Evolutionary conservation across 805 yeast genomes (phyloP).

Genomic region (Ogataea ramenticola): DNA sequence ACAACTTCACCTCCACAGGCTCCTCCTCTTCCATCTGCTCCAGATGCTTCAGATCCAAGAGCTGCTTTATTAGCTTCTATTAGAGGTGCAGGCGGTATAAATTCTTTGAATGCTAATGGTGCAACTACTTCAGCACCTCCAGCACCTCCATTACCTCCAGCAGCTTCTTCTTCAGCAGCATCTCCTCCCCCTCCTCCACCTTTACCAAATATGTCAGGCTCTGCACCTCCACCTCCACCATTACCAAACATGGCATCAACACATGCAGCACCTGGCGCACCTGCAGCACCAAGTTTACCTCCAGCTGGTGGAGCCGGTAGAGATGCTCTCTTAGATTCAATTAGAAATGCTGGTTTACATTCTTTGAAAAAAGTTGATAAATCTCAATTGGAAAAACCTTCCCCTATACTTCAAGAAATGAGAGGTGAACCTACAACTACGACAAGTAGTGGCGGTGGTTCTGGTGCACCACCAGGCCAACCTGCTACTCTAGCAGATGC

Average conservation of each 20-base stretch:
- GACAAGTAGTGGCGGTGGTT: too few species aligned
- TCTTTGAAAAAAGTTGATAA: slow-evolving; percentile 74
- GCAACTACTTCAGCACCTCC: slow-evolving; percentile 7
- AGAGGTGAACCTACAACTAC: slow-evolving; percentile 43
- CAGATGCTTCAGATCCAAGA: slow-evolving; percentile 55
- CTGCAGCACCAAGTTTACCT: slow-evolving; percentile 16
- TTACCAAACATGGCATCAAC: slow-evolving; percentile 21
- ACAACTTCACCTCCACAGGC: slow-evolving; percentile 38
- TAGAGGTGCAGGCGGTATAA: slow-evolving; percentile 71
- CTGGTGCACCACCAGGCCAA: slow-evolving; percentile 33
- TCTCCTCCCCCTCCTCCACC: slow-evolving; percentile 16
- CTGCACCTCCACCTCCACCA: slow-evolving; percentile 23
- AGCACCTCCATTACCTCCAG: slow-evolving; percentile 7
- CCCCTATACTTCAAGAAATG: slow-evolving; percentile 64
- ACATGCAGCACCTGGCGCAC: slow-evolving; percentile 18
- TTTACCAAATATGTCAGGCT: slow-evolving; percentile 14
- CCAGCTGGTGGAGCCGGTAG: slow-evolving; percentile 38
- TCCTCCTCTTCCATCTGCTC: slow-evolving; percentile 24
- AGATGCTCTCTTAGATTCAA: slow-evolving; percentile 82
- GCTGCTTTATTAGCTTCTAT: slow-evolving; percentile 86
- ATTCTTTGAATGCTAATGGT: slow-evolving; percentile 33
- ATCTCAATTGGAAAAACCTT: slow-evolving; percentile 73
- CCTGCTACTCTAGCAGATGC: slow-evolving; percentile 76
- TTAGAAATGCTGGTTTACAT: slow-evolving; percentile 71
- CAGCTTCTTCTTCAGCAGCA: too few species aligned